phyloP scores from a whole-genome alignment of 2,329 filamentous ascomycete species.

The Aspergillus brasiliensis region DNA sequence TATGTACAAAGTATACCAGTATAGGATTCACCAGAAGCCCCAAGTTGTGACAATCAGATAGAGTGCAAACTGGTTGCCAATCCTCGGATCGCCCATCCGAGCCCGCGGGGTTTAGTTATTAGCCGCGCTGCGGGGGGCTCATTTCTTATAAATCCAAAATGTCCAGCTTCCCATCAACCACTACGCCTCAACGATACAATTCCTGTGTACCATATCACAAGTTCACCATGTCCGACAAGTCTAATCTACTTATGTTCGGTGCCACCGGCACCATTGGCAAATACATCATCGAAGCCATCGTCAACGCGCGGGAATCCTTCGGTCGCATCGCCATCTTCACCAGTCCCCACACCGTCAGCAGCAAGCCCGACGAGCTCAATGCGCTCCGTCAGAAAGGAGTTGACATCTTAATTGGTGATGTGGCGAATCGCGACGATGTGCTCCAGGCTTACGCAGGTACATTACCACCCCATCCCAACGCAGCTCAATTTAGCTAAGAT shows the following conservation, averaged over 20 bases:
- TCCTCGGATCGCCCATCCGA: too few relatives aligned
- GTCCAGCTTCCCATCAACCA: too few relatives aligned
- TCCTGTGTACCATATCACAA: not conserved
- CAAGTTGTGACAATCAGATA: too few relatives aligned
- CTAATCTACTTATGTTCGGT: slow-evolving; percentile 27
- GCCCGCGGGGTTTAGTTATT: too few relatives aligned
- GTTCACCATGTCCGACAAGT: slow-evolving; percentile 3
- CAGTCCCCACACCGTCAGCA: slow-evolving; percentile 53
- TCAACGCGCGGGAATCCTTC: slow-evolving; percentile 54
- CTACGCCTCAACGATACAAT: too few relatives aligned
- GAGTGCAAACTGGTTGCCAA: too few relatives aligned
- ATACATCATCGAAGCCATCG: slow-evolving; percentile 55
- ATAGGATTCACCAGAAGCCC: too few relatives aligned
- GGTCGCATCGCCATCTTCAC: slow-evolving; percentile 60
- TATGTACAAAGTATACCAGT: too few relatives aligned
- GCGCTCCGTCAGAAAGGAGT: slow-evolving; percentile 51
- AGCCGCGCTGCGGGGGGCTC: too few relatives aligned
- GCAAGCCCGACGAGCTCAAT: slow-evolving; percentile 54
- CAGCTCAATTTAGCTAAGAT: not conserved
- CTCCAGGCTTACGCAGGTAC: slow-evolving; percentile 57
- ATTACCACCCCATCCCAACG: not conserved
- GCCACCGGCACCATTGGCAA: slow-evolving; percentile 27
- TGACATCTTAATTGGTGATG: slow-evolving; percentile 58
- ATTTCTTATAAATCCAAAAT: too few relatives aligned
- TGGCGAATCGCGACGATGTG: slow-evolving; percentile 56